These are phyloP conservation scores for Coemansia aciculifera DNA, from an alignment of 192 early-diverging fungal species.

Conservation along the genomic window DNA sequence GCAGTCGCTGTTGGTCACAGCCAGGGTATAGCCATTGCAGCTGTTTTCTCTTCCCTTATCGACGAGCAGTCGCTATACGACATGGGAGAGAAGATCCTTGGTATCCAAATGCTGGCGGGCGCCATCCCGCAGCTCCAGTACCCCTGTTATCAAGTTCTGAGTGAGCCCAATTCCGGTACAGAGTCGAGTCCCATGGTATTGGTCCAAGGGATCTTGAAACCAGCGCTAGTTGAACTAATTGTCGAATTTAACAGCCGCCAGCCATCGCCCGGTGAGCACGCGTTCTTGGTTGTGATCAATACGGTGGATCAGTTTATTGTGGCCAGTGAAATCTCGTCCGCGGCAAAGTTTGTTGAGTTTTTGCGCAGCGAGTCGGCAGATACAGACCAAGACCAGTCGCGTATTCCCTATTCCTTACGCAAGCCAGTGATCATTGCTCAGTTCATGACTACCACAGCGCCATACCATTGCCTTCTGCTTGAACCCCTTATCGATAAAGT, in stretches of 20 bases:
- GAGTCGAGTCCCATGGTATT: conserved; percentile 14
- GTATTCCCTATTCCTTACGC: conserved; percentile 74
- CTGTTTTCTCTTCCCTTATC: conserved; percentile 75
- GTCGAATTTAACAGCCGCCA: conserved; percentile 17
- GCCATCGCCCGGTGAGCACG: background rate
- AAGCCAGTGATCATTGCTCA: conserved; percentile 75
- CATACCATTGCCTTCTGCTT: conserved; percentile 61
- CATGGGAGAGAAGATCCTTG: conserved; percentile 77
- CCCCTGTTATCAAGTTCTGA: too few relatives aligned
- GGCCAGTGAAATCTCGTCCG: conserved; percentile 1
- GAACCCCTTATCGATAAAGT: background rate
- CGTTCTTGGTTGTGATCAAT: conserved; percentile 30
- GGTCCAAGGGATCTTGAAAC: conserved; percentile 16
- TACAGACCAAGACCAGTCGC: conserved; percentile 57
- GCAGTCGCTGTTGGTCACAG: conserved; percentile 75
- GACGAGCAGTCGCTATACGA: conserved; percentile 76
- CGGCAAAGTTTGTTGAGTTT: conserved; percentile 10
- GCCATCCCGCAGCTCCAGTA: conserved; percentile 58
- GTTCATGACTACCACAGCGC: conserved; percentile 82
- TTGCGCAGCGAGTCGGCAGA: conserved; percentile 10
- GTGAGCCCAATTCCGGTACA: too few relatives aligned
- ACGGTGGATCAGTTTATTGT: conserved; percentile 25
- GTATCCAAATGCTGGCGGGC: conserved; percentile 81
- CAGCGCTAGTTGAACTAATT: conserved; percentile 9
- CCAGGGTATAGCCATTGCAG: conserved; percentile 86